Base-by-base conservation (phyloP, 129 eudicot genomes). In the Helianthus tuberosus region DNA sequence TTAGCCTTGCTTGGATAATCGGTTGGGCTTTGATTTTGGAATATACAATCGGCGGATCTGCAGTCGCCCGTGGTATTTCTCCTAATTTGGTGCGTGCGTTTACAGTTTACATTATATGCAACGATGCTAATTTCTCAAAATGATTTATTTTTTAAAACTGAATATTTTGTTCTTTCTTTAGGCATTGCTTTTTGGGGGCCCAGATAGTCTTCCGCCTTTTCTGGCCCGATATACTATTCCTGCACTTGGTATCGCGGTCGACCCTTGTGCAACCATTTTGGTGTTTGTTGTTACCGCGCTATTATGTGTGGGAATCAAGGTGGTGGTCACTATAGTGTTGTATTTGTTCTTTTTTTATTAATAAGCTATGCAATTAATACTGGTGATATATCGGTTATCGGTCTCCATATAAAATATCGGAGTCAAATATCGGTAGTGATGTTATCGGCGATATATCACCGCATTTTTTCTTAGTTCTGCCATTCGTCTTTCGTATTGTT, bases 21-120 rank as follows among this genome's bases (percentile, higher is more conserved):
- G 97, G 99, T 6, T 95, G 99, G 99, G 99, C 94, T 35, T 75
- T 95, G 52, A 95, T 95, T 73, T 72, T 95, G 90, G 97, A 95
- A 84, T 95, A 95, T 68, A 91, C 99, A 23, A 87, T 95, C 60
- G 97, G 99, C 11, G 97, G 99, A 72, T 87, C 99, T 54, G 90
- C 96, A 49, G 99, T 95, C 57, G 97, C 99, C 75, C 97, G 99
- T 58, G 99, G 97, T 70, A 84, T 95, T 53, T 86, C 99, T 6
- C 99, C 99, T 75, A 95, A 95, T 85, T 84, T 95, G 92, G 99
- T 94, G 61, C 49, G 10, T 77, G 36, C 67, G 17, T 5, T 27
- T 29, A 13, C 64, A 27, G 1, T 25, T 25, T 25, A 25, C 29
- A 25, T 41, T 53, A 55, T 7, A 68, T 13, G 60, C 32, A 32